These are phyloP conservation scores for Teratosphaeriaceae sp. DNA, from an alignment of 2,329 filamentous ascomycete genomes.

Conservation along the genomic window DNA sequence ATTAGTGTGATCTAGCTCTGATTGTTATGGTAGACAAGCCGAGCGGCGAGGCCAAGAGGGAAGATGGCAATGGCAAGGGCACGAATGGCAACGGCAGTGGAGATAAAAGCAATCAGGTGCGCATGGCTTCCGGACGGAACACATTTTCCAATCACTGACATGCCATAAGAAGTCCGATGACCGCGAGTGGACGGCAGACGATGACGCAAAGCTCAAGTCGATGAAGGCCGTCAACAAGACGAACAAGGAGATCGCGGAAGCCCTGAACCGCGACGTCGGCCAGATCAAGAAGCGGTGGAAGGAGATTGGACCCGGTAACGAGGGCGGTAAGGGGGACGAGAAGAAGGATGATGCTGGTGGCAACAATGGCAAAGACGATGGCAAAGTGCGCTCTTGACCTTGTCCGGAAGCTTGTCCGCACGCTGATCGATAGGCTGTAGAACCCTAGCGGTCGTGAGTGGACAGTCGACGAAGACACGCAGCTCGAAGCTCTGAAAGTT, in stretches of 20 bases:
- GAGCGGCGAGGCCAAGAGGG: slow-evolving; percentile 7
- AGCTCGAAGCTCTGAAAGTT: slow-evolving; percentile 31
- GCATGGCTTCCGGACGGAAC: background rate
- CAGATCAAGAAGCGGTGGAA: background rate
- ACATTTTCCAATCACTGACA: too few relatives aligned
- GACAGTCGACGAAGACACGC: slow-evolving; percentile 36
- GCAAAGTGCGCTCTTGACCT: background rate
- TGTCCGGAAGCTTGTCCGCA: background rate
- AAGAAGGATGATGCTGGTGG: background rate
- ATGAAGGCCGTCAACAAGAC: background rate
- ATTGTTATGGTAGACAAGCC: too few relatives aligned
- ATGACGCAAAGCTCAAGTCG: background rate
- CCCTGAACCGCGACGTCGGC: background rate
- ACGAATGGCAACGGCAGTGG: background rate
- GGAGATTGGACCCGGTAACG: background rate
- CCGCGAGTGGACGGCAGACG: background rate
- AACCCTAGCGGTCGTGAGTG: background rate
- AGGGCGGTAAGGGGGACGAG: slow-evolving; percentile 2
- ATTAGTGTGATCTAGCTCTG: too few relatives aligned
- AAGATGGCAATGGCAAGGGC: slow-evolving; percentile 2
- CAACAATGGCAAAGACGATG: slow-evolving; percentile 1
- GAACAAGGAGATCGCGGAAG: background rate
- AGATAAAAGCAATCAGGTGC: slow-evolving; percentile 3
- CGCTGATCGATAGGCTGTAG: slow-evolving; percentile 4
- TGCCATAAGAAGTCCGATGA: too few relatives aligned